Conservation (phyloP, 805 yeast species). For the Metschnikowia shivogae region DNA sequence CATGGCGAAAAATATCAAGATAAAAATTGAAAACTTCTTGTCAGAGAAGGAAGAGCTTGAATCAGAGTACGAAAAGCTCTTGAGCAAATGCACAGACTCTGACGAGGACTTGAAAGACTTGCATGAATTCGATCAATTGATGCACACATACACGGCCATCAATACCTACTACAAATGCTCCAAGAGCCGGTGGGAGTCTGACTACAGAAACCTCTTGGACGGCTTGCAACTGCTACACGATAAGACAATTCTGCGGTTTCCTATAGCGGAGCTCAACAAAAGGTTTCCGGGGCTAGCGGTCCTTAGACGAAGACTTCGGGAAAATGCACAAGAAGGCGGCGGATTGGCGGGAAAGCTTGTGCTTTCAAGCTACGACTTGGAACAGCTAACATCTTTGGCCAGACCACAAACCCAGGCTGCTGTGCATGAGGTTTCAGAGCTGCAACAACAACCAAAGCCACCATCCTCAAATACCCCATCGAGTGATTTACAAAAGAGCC, state of each 20-base stretch:
- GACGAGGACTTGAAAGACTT: constrained; percentile 16
- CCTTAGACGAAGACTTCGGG: constrained; percentile 26
- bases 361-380: constrained; percentile 4
- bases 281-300: constrained; percentile 22
- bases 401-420: too few species aligned
- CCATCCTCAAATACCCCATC: too few species aligned
- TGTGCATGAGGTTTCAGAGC: too few species aligned
- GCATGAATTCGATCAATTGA: constrained; percentile 25
- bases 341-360: constrained; percentile 20
- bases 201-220: constrained; percentile 15
- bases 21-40: constrained; percentile 12
- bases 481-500: too few species aligned
- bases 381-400: background rate
- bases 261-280: constrained; percentile 20
- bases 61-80: constrained; percentile 6
- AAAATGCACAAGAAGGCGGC: constrained; percentile 32
- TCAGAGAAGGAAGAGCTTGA: constrained; percentile 7
- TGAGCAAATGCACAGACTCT: background rate
- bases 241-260: constrained; percentile 21
- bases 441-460: too few species aligned
- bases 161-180: constrained; percentile 23
- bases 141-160: constrained; percentile 23
- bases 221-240: constrained; percentile 15
- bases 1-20: constrained; percentile 13
- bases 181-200: constrained; percentile 14